Percentiles rank a stretch among this genome's conserved stretches.
Evolutionary conservation across 192 early-diverging fungal species (phyloP).

Genomic region (Coemansia sp.): DNA sequence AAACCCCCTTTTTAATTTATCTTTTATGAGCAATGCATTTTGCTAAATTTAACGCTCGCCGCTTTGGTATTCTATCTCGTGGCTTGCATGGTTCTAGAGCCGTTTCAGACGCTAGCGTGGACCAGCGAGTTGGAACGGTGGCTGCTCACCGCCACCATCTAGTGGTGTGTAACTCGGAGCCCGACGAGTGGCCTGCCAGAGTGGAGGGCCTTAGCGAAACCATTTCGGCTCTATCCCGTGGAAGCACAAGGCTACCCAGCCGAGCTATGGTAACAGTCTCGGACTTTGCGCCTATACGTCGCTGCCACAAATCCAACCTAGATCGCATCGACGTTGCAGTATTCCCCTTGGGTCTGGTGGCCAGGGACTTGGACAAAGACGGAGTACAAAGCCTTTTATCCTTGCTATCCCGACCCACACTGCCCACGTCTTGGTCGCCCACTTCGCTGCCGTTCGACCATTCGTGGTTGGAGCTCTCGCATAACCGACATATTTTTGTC

Average conservation of each 20-base stretch:
- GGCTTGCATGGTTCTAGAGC: neutral
- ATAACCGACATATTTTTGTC: constrained; percentile 50
- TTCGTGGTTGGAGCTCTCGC: constrained; percentile 37
- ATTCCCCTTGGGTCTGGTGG: constrained; percentile 38
- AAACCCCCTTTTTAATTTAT: neutral
- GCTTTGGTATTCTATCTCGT: neutral
- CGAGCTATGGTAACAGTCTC: constrained; percentile 50
- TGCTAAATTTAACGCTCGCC: neutral
- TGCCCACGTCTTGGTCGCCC: constrained; percentile 36
- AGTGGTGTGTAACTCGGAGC: constrained; percentile 45
- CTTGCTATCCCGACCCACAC: constrained; percentile 29
- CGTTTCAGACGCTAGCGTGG: neutral
- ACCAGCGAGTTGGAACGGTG: constrained; percentile 38
- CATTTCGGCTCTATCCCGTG: constrained; percentile 38
- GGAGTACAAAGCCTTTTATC: constrained; percentile 25
- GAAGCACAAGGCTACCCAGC: constrained; percentile 31
- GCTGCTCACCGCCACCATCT: constrained; percentile 38
- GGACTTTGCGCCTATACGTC: constrained; percentile 33
- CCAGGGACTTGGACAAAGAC: constrained; percentile 31
- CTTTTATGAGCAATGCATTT: neutral
- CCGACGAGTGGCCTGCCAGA: constrained; percentile 43
- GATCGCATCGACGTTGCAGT: constrained; percentile 40
- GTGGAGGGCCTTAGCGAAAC: constrained; percentile 44
- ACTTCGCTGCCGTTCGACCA: constrained; percentile 34
- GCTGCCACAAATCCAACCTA: neutral